These are phyloP conservation scores for Carex sylvatica DNA, from an alignment of 202 grass and related monocot species.

Conservation along the genomic window DNA sequence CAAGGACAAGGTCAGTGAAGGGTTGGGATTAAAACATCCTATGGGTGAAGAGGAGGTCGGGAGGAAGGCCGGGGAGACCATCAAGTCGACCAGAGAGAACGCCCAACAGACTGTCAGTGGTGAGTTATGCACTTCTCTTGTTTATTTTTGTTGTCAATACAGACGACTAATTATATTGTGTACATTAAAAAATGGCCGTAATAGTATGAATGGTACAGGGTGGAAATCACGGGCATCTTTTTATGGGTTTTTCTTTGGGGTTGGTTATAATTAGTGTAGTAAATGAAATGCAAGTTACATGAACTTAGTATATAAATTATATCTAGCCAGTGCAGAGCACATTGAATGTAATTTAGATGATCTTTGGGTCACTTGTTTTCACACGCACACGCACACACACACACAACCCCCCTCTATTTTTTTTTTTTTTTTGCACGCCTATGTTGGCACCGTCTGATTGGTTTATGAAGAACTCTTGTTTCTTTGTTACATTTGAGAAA, in stretches of 20 bases:
- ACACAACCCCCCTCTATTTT: no score
- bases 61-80: conserved; percentile 43
- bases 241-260: no score
- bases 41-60: conserved; percentile 52
- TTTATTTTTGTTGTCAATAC: background rate
- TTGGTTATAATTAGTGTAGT: no score
- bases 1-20: conserved; percentile 72
- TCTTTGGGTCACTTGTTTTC: background rate
- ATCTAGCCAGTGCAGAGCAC: background rate
- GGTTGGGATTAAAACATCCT: conserved; percentile 47
- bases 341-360: background rate
- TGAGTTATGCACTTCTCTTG: conserved; percentile 9
- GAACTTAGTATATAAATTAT: background rate
- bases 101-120: conserved; percentile 40
- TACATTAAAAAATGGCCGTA: background rate
- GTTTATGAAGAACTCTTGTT: background rate
- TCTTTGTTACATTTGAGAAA: conserved; percentile 1
- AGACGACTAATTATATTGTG: background rate
- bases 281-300: no score
- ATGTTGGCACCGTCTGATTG: background rate
- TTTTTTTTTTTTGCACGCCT: background rate
- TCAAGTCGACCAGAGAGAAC: conserved; percentile 40
- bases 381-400: no score
- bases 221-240: no score
- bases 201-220: background rate